These are phyloP conservation scores for Malassezia psittaci DNA, from an alignment of 1,284 basidiomycete species.

Conservation along the genomic window DNA sequence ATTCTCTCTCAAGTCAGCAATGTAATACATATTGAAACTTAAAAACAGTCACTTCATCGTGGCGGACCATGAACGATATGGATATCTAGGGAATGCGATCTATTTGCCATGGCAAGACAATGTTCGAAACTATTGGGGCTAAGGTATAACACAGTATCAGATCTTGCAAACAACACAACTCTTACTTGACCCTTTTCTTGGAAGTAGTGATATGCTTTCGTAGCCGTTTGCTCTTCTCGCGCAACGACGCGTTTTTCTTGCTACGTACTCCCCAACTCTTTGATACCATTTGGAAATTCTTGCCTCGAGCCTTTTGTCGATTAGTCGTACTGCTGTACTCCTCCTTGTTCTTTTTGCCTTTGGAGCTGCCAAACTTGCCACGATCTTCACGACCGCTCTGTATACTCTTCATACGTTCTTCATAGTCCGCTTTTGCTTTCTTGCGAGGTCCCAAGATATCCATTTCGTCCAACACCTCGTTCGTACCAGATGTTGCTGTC, in stretches of 20 bases:
- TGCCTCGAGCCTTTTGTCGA: conserved; percentile 35
- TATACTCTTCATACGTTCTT: conserved; percentile 83
- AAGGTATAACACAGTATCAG: too few species aligned
- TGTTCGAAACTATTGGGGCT: too few species aligned
- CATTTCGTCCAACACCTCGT: conserved; percentile 30
- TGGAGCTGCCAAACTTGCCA: conserved; percentile 69
- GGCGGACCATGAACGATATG: too few species aligned
- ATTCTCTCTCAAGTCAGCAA: too few species aligned
- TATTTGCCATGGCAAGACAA: too few species aligned
- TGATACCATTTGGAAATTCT: conserved; percentile 45
- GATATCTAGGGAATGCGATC: too few species aligned
- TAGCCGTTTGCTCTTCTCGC: conserved; percentile 37
- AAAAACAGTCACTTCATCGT: too few species aligned
- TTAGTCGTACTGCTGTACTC: conserved; percentile 36
- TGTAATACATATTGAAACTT: too few species aligned
- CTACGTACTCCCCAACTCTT: conserved; percentile 37
- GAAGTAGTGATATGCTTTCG: conserved; percentile 38
- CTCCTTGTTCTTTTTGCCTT: conserved; percentile 47
- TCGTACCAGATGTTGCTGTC: conserved; percentile 33
- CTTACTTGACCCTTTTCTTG: conserved; percentile 33
- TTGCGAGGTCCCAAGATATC: conserved; percentile 82
- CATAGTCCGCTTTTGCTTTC: conserved; percentile 85
- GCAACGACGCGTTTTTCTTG: conserved; percentile 41
- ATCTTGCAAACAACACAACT: too few species aligned
- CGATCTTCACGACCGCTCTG: conserved; percentile 86